A percentile compares a stretch with the other conserved stretches of the same genome.
Evolutionary conservation across 176 grass and related monocot species (phyloP).

Genomic region (Oryza glumipatula): DNA sequence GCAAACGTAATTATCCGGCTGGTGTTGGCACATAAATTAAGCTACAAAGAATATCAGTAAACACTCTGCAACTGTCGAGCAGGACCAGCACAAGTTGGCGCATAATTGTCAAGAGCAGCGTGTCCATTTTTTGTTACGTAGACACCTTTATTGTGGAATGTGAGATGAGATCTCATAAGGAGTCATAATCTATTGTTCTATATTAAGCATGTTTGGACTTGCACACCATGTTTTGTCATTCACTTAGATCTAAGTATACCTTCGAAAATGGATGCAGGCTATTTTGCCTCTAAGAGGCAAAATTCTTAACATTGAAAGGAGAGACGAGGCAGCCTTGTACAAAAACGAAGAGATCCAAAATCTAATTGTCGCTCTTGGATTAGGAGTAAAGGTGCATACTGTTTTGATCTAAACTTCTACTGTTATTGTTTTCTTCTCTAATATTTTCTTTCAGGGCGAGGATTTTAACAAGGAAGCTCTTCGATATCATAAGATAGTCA

Average conservation of each 20-base stretch:
- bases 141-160: constrained; percentile 19
- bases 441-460: constrained; percentile 82
- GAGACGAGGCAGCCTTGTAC: constrained; percentile 97
- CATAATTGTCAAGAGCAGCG: neutral
- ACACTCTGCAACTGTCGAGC: neutral
- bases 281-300: constrained; percentile 95
- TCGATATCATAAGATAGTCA: constrained; percentile 97
- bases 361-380: constrained; percentile 89
- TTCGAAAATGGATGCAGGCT: constrained; percentile 67
- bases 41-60: neutral
- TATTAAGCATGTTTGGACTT: neutral
- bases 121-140: neutral
- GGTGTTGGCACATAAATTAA: neutral
- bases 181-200: constrained; percentile 3
- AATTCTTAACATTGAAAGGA: constrained; percentile 98
- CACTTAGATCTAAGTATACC: constrained; percentile 34
- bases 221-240: constrained; percentile 1
- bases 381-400: constrained; percentile 84
- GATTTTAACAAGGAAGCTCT: constrained; percentile 97
- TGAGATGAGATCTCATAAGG: constrained; percentile 6
- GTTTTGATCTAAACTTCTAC: constrained; percentile 19
- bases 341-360: constrained; percentile 99
- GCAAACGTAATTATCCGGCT: neutral
- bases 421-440: constrained; percentile 34
- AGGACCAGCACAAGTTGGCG: neutral